Base-by-base conservation (phyloP, 768 basidiomycete genomes). In the Boletus reticulatus region DNA sequence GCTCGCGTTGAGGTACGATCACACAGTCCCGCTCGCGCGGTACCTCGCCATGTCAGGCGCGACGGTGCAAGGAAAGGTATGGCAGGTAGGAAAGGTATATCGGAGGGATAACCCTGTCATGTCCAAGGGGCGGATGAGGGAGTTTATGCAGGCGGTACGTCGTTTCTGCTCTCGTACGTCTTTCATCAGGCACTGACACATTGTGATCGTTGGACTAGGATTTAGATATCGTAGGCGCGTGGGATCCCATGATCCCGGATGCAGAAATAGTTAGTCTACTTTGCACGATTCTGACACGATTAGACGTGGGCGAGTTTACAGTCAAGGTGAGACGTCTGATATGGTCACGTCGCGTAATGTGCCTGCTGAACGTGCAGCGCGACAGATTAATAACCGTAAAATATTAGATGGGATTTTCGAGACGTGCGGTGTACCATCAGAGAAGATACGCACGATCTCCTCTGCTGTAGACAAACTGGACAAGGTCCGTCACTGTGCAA, bases 61-160 rank as follows among this genome's bases (percentile, higher is more conserved):
- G n/a, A 87, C 79, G 59, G 75, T 81, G 7, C 85, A 86, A 62
- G 76, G 85, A 58, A 98, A 98, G 75, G 71, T 98, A 14, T 99
- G 94, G 87, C 97, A 98, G 72, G 87, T 99, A 48, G 95, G 94
- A n/a, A 99, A 98, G 75, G 97, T 99, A 19, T 99, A 98, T 73
- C 79, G 97, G 58, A 77, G 97, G 67, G 97, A 99, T 73, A 93
- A 87, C 60, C 97, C 97, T 0, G 95, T 95, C 53, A 94, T 98
- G 88, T 89, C 87, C 29, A 99, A 99, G 76, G 97, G 97, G 0
- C 80, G 97, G 27, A 97, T 99, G 95, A 84, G 97, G 56, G 97
- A 99, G 76, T 99, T 99, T 67, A 92, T 89, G 66, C 97, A 99
- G 73, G 97, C 96, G 59, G 93, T 94, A 61, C 62, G 84, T 57